Base-by-base conservation (phyloP, 1,284 basidiomycete species). In the Apiotrichum gamsii region DNA sequence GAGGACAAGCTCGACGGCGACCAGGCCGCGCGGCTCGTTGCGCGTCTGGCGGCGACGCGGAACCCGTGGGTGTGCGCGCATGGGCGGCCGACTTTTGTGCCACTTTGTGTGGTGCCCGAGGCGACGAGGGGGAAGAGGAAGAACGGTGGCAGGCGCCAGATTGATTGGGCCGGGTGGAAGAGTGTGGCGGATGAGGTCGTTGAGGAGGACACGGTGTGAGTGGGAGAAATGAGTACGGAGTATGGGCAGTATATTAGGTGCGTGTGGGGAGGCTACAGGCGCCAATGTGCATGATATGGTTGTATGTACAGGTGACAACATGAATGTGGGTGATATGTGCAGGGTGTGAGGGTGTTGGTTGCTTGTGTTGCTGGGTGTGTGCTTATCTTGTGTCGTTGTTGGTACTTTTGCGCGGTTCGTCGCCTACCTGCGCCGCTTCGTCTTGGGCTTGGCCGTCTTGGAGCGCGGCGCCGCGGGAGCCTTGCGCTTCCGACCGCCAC, bases 1-100 rank as follows among this genome's bases (percentile, higher is more conserved):
- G 91, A 90, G 58, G 93, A 96, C 65, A 52, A 75, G 1, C 76
- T 97, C 39, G 79, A 75, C 15, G 46, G 71, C 3, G 76, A 78
- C 29, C 88, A 94, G 63, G 88, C 87, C 65, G 65, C 77, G 56
- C 75, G 77, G 24, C 77, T 97, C 32, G 74, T 96, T 30, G 57
- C 63, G 6, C 78, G 82, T 56, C 76, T 96, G 19, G 77, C 82
- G 4, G 65, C 77, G 49, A 87, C 88, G 1, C 76, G 78, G 3
- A 84, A 88, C 59, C 91, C 93, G 1, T 95, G 94, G 69, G 86
- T 87, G 63, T 97, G 93, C 72, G 93, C 93, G 15, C 93, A 97
- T 71, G 93, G 91, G 0, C 54, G 72, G 35, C 75, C 75, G 3
- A 69, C 67, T 8, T 47, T 75, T 44, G 67, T 68, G 4, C 75